Conservation (phyloP, 2,329 filamentous ascomycete species). For the Cadophora luteo-olivacea region DNA sequence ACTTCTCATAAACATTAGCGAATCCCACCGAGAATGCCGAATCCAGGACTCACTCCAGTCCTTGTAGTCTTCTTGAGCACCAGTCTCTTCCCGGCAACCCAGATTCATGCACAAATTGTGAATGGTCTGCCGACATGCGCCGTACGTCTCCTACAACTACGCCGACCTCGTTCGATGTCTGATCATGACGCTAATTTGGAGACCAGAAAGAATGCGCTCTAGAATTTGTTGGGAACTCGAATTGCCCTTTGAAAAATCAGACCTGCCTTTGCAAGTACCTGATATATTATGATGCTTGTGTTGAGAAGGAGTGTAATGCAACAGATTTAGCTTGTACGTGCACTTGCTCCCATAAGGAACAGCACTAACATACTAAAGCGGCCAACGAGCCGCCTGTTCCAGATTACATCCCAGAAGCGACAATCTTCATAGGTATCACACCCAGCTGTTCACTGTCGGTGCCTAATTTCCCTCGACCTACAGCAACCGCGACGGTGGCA, state of each 20-base stretch:
- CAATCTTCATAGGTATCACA: slow-evolving; percentile 9
- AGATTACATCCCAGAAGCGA: slow-evolving; percentile 18
- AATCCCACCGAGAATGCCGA: background rate
- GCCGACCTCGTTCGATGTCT: background rate
- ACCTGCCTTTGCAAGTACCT: slow-evolving; percentile 23
- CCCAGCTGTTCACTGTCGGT: background rate
- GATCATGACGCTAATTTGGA: background rate
- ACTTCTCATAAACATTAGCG: too few species aligned
- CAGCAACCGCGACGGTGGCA: background rate
- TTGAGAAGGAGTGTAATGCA: background rate
- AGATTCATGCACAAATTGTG: background rate
- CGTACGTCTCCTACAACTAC: background rate
- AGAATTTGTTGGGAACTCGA: slow-evolving; percentile 1
- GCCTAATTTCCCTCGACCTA: background rate
- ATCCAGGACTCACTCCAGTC: background rate
- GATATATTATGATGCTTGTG: slow-evolving; percentile 8
- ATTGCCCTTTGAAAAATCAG: slow-evolving; percentile 14
- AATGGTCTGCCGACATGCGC: slow-evolving; percentile 22
- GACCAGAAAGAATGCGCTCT: slow-evolving; percentile 23
- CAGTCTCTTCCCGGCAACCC: background rate
- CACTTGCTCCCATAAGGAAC: background rate
- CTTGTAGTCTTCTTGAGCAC: background rate
- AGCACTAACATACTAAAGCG: background rate
- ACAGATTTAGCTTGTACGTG: slow-evolving; percentile 3
- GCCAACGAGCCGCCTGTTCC: slow-evolving; percentile 13